phyloP scores from a whole-genome alignment of 2,329 filamentous ascomycete species.

The Blastomyces emzantsi region DNA sequence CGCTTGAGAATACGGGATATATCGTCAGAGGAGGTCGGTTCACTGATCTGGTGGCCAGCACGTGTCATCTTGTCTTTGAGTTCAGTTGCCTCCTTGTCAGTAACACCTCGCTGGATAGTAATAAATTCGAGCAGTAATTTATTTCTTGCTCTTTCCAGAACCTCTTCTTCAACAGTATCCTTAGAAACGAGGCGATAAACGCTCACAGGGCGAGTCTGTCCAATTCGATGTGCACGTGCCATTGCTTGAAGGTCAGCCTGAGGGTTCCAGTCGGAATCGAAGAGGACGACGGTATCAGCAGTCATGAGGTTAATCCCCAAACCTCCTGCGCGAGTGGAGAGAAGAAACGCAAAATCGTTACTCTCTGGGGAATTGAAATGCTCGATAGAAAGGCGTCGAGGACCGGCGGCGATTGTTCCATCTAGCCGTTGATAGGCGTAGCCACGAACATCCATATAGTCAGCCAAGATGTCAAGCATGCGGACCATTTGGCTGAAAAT shows the following conservation, averaged over 20 bases:
- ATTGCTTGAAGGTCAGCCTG: slow-evolving; percentile 97
- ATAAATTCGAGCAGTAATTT: slow-evolving; percentile 96
- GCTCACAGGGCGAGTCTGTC: slow-evolving; percentile 90
- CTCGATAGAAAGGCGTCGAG: slow-evolving; percentile 88
- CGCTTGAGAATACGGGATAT: slow-evolving; percentile 96
- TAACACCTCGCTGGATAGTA: slow-evolving; percentile 93
- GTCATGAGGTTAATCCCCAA: slow-evolving; percentile 95
- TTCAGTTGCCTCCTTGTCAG: slow-evolving; percentile 81
- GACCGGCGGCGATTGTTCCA: slow-evolving; percentile 81
- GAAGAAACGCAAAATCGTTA: slow-evolving; percentile 89
- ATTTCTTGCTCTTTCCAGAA: slow-evolving; percentile 90
- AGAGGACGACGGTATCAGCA: slow-evolving; percentile 87
- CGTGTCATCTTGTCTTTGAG: slow-evolving; percentile 69
- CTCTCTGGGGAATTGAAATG: slow-evolving; percentile 98
- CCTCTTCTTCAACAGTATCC: slow-evolving; percentile 96
- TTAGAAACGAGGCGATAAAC: slow-evolving; percentile 96
- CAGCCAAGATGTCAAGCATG: slow-evolving; percentile 92
- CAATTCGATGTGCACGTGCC: slow-evolving; percentile 96
- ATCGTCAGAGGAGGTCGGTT: slow-evolving; percentile 84
- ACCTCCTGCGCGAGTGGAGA: slow-evolving; percentile 91
- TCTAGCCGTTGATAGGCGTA: slow-evolving; percentile 93
- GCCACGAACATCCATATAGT: slow-evolving; percentile 87
- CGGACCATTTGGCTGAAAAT: slow-evolving; percentile 99
- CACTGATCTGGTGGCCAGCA: slow-evolving; percentile 51
- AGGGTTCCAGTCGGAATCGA: slow-evolving; percentile 97